Conservation (phyloP, 352 stramenopile species). For the Phytophthora ohioensis region DNA sequence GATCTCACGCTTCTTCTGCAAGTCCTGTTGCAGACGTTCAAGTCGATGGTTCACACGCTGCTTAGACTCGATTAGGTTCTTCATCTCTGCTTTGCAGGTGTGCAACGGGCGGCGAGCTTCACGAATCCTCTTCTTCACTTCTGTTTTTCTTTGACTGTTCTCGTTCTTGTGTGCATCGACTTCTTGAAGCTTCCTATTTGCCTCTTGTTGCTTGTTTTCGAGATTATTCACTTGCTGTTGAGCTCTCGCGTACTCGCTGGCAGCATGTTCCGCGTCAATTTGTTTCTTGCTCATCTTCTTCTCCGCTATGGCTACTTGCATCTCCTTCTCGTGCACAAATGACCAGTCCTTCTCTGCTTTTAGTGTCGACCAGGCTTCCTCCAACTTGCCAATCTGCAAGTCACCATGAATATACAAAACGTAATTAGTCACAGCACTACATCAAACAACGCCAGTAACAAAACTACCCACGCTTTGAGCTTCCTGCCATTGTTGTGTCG, state of each 20-base stretch:
- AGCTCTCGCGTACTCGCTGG: slow-evolving; percentile 47
- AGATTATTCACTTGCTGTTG: slow-evolving; percentile 46
- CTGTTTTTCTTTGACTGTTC: slow-evolving; percentile 42
- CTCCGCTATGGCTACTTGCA: slow-evolving; percentile 46
- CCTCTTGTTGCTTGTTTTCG: slow-evolving; percentile 60
- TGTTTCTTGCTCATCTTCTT: slow-evolving; percentile 59
- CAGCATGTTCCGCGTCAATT: slow-evolving; percentile 41
- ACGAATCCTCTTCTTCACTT: slow-evolving; percentile 58
- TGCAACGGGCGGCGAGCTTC: slow-evolving; percentile 65
- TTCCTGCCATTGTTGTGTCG: slow-evolving; percentile 67
- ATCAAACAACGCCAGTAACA: background rate
- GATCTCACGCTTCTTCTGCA: slow-evolving; percentile 50
- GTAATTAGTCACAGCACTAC: slow-evolving; percentile 39
- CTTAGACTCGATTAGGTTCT: slow-evolving; percentile 52
- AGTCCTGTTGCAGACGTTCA: slow-evolving; percentile 48
- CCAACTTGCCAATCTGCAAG: slow-evolving; percentile 64
- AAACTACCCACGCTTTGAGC: slow-evolving; percentile 64
- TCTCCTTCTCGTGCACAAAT: slow-evolving; percentile 72
- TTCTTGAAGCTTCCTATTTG: slow-evolving; percentile 57
- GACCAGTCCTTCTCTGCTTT: slow-evolving; percentile 83
- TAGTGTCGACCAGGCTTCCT: slow-evolving; percentile 61
- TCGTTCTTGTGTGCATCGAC: slow-evolving; percentile 40
- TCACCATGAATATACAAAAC: background rate
- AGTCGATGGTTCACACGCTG: slow-evolving; percentile 50
- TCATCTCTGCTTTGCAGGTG: slow-evolving; percentile 60